Percentiles rank a stretch among this genome's conserved stretches.
Conservation (phyloP, 2,329 filamentous ascomycete genomes). For the Passalora sequoiae region DNA sequence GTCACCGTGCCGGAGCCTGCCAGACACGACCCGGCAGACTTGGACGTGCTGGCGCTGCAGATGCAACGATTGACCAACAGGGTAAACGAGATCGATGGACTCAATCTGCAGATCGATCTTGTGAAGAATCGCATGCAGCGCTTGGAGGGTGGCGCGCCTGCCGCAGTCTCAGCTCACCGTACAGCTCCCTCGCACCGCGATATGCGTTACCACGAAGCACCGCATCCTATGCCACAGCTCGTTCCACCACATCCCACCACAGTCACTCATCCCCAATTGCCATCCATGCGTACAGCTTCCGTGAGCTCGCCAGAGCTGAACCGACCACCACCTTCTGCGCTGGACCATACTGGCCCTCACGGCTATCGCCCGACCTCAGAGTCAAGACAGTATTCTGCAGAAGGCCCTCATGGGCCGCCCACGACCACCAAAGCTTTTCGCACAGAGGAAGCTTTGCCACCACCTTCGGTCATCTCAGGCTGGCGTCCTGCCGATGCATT, state of each 20-base stretch:
- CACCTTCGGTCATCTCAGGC: conserved; percentile 24
- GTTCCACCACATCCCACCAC: conserved; percentile 6
- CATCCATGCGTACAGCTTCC: conserved; percentile 25
- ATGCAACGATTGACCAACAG: conserved; percentile 37
- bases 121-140: conserved; percentile 44
- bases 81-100: conserved; percentile 43
- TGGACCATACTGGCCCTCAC: conserved; percentile 16
- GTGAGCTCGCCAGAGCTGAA: conserved; percentile 19
- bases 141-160: conserved; percentile 25
- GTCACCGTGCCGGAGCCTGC: conserved; percentile 12
- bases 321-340: conserved; percentile 13
- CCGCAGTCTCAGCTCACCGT: conserved; percentile 7
- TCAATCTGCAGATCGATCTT: conserved; percentile 46
- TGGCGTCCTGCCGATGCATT: conserved; percentile 30
- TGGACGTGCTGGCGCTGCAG: conserved; percentile 43
- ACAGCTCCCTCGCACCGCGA: conserved; percentile 9
- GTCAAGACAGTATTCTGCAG: conserved; percentile 13
- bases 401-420: too few relatives aligned
- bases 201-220: conserved; percentile 1
- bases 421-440: too few relatives aligned
- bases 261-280: conserved; percentile 18
- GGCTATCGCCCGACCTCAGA: conserved; percentile 17
- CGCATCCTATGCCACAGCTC: conserved; percentile 3
- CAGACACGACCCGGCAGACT: conserved; percentile 32
- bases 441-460: conserved; percentile 23